Percentiles rank a stretch among this genome's conserved stretches.
phyloP scores from a whole-genome alignment of 164 flowering plant genomes.

The Magnolia sinica region DNA sequence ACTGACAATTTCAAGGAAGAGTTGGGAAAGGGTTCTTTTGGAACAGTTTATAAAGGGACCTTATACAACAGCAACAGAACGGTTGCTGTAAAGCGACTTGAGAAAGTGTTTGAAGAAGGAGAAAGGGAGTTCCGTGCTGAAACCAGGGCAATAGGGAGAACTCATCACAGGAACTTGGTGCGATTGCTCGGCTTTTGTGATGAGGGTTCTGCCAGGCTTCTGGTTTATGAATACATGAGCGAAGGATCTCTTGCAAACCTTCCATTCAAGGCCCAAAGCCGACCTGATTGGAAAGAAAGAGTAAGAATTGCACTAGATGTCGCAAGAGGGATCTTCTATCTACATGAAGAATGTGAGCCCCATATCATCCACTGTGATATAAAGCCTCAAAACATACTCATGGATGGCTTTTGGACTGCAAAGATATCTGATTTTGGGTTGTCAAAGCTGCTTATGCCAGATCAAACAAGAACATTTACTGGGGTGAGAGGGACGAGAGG shows the following conservation, averaged over 20 bases:
- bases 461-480: slow-evolving; percentile 20
- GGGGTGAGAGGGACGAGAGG: slow-evolving; percentile 37
- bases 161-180: slow-evolving; percentile 29
- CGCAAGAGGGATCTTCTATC: slow-evolving; percentile 24
- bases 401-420: slow-evolving; percentile 13
- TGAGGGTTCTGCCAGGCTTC: slow-evolving; percentile 12
- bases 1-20: slow-evolving; percentile 22
- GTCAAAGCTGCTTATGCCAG: slow-evolving; percentile 22
- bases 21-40: slow-evolving; percentile 21
- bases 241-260: slow-evolving; percentile 23
- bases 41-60: slow-evolving; percentile 20
- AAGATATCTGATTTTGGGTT: slow-evolving; percentile 28
- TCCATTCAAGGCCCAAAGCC: slow-evolving; percentile 13
- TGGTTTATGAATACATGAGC: slow-evolving; percentile 30
- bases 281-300: slow-evolving; percentile 20
- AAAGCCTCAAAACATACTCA: slow-evolving; percentile 28
- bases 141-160: slow-evolving; percentile 17
- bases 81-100: slow-evolving; percentile 22
- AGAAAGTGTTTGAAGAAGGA: slow-evolving; percentile 16
- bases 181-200: slow-evolving; percentile 20
- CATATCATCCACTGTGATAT: slow-evolving; percentile 32
- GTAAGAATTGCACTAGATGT: slow-evolving; percentile 18
- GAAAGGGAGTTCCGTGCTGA: slow-evolving; percentile 24
- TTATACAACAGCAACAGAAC: neutral
- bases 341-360: slow-evolving; percentile 28